phyloP scores from a whole-genome alignment of 2,329 filamentous ascomycete species.

The Hortaea werneckii region DNA sequence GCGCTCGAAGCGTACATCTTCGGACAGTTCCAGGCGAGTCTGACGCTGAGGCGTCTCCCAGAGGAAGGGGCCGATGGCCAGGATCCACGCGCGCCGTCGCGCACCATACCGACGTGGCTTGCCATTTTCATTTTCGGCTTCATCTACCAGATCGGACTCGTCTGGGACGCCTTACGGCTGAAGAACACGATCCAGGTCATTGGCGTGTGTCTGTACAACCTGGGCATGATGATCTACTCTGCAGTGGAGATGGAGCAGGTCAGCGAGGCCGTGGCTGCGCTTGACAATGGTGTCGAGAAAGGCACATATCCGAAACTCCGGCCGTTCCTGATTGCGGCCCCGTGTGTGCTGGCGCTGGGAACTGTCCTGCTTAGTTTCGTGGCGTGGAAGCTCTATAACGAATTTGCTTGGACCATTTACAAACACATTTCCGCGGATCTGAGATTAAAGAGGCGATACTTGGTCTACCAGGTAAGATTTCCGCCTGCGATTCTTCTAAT shows the following conservation, averaged over 20 bases:
- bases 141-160: conserved; percentile 78
- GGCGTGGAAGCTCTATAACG: conserved; percentile 93
- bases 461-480: conserved; percentile 79
- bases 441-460: conserved; percentile 90
- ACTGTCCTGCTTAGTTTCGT: conserved; percentile 65
- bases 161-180: conserved; percentile 84
- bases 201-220: conserved; percentile 83
- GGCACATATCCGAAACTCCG: conserved; percentile 60
- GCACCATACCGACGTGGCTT: conserved; percentile 83
- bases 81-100: conserved; percentile 3
- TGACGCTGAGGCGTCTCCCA: conserved; percentile 19
- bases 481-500: neutral
- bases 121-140: conserved; percentile 97
- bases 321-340: conserved; percentile 75
- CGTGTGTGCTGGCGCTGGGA: conserved; percentile 67
- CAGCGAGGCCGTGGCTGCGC: conserved; percentile 53
- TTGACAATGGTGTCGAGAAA: conserved; percentile 35
- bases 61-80: neutral
- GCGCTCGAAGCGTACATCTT: conserved; percentile 88
- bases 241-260: conserved; percentile 91
- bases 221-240: conserved; percentile 85
- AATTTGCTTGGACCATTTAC: conserved; percentile 98
- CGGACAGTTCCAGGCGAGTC: conserved; percentile 64
- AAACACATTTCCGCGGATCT: conserved; percentile 98
- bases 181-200: conserved; percentile 99